Conservation (phyloP, 2,329 filamentous ascomycete species). For the Trichophyton verrucosum region DNA sequence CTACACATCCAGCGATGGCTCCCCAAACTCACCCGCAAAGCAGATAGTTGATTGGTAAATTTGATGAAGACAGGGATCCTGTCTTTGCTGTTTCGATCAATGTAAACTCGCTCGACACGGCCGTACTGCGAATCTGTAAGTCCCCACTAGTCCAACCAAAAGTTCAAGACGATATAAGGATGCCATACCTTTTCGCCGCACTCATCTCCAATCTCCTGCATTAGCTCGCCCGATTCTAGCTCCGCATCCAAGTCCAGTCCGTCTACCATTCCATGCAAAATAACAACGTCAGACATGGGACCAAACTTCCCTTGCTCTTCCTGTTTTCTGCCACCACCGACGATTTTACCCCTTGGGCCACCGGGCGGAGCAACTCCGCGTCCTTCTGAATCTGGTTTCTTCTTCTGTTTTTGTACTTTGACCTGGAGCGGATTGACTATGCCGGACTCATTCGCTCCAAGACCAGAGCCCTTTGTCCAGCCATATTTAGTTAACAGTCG, state of each 20-base stretch:
- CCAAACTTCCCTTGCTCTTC: slow-evolving; percentile 49
- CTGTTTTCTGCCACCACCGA: slow-evolving; percentile 56
- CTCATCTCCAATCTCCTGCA: slow-evolving; percentile 92
- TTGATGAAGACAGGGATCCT: slow-evolving; percentile 72
- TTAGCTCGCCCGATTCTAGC: slow-evolving; percentile 53
- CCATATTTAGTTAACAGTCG: slow-evolving; percentile 89
- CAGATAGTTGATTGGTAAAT: slow-evolving; percentile 75
- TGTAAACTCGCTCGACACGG: slow-evolving; percentile 64
- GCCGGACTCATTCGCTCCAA: slow-evolving; percentile 69
- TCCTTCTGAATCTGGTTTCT: slow-evolving; percentile 63
- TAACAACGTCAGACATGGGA: slow-evolving; percentile 67
- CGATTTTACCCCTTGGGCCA: slow-evolving; percentile 60
- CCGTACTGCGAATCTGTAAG: slow-evolving; percentile 50
- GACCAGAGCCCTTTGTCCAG: slow-evolving; percentile 75
- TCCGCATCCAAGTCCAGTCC: slow-evolving; percentile 72
- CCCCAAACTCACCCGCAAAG: slow-evolving; percentile 55
- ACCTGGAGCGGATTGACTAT: slow-evolving; percentile 75
- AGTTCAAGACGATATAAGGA: background rate
- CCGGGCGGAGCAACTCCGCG: slow-evolving; percentile 62
- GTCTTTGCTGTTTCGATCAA: slow-evolving; percentile 48
- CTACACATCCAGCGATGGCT: slow-evolving; percentile 3
- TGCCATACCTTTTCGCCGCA: slow-evolving; percentile 61
- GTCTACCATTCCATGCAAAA: slow-evolving; percentile 73
- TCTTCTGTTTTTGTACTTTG: slow-evolving; percentile 75
- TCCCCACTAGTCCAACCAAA: background rate